These are phyloP conservation scores for Picea abies DNA, from an alignment of 83 land plant genomes.

Conservation along the genomic window DNA sequence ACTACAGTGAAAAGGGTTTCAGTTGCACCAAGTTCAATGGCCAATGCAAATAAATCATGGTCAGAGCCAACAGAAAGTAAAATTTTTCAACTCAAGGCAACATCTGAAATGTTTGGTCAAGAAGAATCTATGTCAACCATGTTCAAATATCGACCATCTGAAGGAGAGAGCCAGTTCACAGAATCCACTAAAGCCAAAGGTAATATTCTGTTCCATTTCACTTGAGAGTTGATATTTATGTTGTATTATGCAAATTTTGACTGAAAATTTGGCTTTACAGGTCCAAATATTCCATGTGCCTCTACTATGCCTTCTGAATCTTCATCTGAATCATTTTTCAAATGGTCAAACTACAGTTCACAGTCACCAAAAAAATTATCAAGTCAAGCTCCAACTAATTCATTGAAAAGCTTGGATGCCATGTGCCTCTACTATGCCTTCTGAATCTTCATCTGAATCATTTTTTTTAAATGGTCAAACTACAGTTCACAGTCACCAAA, in stretches of 20 bases:
- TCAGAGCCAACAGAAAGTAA: background rate
- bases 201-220: background rate
- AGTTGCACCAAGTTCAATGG: background rate
- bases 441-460: slow-evolving; percentile 10
- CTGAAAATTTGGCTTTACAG: background rate
- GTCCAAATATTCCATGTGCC: background rate
- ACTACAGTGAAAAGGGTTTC: slow-evolving; percentile 19
- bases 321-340: slow-evolving; percentile 11
- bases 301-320: too few relatives aligned
- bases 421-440: too few relatives aligned
- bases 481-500: background rate
- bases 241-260: background rate
- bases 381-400: background rate
- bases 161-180: background rate
- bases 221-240: background rate
- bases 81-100: background rate
- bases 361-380: background rate
- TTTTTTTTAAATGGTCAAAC: slow-evolving; percentile 1
- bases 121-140: background rate
- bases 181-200: background rate
- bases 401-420: background rate
- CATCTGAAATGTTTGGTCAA: background rate
- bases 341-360: background rate
- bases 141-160: background rate
- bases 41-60: background rate